A percentile compares a stretch with the other conserved stretches of the same genome.
phyloP scores from a whole-genome alignment of 495 filamentous ascomycete species.

The Cercophora sp. region DNA sequence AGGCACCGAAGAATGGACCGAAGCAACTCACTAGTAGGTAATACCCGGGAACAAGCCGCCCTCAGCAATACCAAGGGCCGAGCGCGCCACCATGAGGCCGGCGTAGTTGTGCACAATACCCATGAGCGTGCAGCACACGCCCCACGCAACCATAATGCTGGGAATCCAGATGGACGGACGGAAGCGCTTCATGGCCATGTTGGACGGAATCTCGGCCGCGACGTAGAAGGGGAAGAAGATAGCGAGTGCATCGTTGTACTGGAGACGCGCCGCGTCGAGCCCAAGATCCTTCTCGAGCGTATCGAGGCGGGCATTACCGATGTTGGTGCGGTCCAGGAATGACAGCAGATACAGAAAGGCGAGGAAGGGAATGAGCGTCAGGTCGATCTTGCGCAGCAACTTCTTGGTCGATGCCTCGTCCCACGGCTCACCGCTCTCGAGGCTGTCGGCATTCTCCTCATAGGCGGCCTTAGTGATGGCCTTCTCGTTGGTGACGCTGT shows the following conservation, averaged over 20 bases:
- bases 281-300: constrained; percentile 57
- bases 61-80: constrained; percentile 70
- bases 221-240: constrained; percentile 87
- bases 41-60: constrained; percentile 80
- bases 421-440: constrained; percentile 27
- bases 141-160: constrained; percentile 54
- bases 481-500: constrained; percentile 31
- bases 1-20: too few species aligned
- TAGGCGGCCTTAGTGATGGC: constrained; percentile 12
- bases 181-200: constrained; percentile 59
- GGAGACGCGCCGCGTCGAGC: constrained; percentile 49
- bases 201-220: constrained; percentile 73
- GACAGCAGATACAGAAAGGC: constrained; percentile 56
- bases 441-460: constrained; percentile 9
- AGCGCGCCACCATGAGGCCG: constrained; percentile 68
- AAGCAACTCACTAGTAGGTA: constrained; percentile 56
- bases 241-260: constrained; percentile 69
- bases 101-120: constrained; percentile 67
- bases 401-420: constrained; percentile 32
- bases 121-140: constrained; percentile 60
- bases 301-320: constrained; percentile 78
- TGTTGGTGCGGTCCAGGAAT: constrained; percentile 73
- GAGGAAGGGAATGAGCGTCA: constrained; percentile 49
- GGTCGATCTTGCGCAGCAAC: constrained; percentile 49
- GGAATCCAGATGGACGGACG: constrained; percentile 60